phyloP scores from a whole-genome alignment of 257 asterid species.

The Solanum virginianum region DNA sequence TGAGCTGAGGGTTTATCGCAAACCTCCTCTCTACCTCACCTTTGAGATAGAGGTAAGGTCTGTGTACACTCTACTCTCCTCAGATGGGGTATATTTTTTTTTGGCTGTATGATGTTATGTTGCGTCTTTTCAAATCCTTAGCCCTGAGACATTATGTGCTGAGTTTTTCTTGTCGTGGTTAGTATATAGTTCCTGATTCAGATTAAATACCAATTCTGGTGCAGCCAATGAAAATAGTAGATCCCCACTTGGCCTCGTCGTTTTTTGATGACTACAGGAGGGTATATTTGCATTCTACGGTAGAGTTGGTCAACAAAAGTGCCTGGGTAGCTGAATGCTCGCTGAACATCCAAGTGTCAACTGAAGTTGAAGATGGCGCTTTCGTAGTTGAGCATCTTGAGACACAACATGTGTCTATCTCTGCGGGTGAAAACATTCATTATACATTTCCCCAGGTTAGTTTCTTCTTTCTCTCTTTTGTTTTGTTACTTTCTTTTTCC shows the following conservation, averaged over 20 bases:
- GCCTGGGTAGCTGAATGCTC: constrained; percentile 50
- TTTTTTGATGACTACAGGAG: constrained; percentile 59
- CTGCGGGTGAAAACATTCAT: constrained; percentile 45
- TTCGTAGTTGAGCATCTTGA: constrained; percentile 66
- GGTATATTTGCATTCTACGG: constrained; percentile 63
- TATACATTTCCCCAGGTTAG: constrained; percentile 81
- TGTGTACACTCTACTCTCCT: too few species aligned
- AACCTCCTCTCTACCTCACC: too few species aligned
- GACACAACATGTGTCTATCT: constrained; percentile 41
- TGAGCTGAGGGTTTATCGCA: too few species aligned
- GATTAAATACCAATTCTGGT: constrained; percentile 9
- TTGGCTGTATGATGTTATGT: not conserved
- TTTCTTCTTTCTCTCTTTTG: constrained; percentile 7
- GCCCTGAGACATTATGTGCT: not conserved
- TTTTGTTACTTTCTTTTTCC: not conserved
- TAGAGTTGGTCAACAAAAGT: constrained; percentile 67
- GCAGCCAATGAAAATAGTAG: constrained; percentile 96
- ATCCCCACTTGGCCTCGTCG: constrained; percentile 89
- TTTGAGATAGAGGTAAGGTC: too few species aligned
- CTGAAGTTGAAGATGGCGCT: constrained; percentile 54
- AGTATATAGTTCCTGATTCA: constrained; percentile 11
- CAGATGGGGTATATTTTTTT: not conserved
- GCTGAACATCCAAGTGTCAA: constrained; percentile 76
- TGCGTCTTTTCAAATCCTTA: not conserved
- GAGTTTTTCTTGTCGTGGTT: not conserved